A percentile compares a stretch with the other conserved stretches of the same genome.
Evolutionary conservation across 2,329 filamentous ascomycete species (phyloP).

Genomic region (Sporothrix curviconia): DNA sequence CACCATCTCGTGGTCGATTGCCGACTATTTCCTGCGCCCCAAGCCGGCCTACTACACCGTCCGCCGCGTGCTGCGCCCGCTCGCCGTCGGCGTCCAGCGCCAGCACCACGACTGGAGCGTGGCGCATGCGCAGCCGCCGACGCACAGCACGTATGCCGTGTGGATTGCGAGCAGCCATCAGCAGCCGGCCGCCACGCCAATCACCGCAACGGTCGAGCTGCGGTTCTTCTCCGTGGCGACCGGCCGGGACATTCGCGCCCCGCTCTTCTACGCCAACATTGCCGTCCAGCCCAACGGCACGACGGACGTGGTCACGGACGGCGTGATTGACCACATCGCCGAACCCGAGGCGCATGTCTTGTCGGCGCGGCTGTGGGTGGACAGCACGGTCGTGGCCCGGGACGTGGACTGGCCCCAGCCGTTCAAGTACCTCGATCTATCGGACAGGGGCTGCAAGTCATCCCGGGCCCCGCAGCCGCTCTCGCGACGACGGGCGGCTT

Average conservation of each 20-base stretch:
- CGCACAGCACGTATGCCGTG: slow-evolving; percentile 47
- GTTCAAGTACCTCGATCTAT: slow-evolving; percentile 62
- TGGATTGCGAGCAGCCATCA: slow-evolving; percentile 42
- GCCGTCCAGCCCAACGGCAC: background rate
- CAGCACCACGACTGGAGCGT: slow-evolving; percentile 44
- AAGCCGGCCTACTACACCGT: slow-evolving; percentile 76
- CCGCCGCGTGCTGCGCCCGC: slow-evolving; percentile 68
- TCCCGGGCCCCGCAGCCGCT: too few relatives aligned
- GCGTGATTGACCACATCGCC: slow-evolving; percentile 23
- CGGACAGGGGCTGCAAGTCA: too few relatives aligned
- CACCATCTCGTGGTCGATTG: slow-evolving; percentile 71
- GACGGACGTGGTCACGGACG: background rate
- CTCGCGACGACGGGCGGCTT: too few relatives aligned
- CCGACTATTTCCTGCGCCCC: slow-evolving; percentile 70
- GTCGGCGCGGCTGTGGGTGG: slow-evolving; percentile 46
- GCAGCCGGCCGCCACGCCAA: background rate
- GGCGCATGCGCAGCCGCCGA: slow-evolving; percentile 39
- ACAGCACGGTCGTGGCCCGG: slow-evolving; percentile 45
- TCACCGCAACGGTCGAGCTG: background rate
- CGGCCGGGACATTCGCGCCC: background rate
- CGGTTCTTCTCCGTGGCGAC: background rate
- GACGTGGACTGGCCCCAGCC: slow-evolving; percentile 69
- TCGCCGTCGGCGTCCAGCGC: slow-evolving; percentile 64
- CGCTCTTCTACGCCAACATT: background rate
- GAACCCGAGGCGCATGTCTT: slow-evolving; percentile 46